These are phyloP conservation scores for Solanum okadae DNA, from an alignment of 257 asterid species.

Conservation along the genomic window DNA sequence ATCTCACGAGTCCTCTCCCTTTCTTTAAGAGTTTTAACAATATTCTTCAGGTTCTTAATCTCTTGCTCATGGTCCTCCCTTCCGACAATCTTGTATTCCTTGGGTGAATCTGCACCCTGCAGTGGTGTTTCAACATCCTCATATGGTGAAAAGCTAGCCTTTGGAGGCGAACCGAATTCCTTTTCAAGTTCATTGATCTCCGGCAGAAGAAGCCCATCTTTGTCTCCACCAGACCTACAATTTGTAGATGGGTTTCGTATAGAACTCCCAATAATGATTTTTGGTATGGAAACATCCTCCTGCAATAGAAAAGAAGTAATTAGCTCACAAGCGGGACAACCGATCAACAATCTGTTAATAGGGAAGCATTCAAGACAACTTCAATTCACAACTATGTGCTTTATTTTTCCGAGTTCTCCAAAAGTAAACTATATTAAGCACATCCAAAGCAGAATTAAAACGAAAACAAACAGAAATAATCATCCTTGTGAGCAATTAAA, in stretches of 20 bases:
- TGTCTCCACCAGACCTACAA: neutral
- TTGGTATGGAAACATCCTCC: neutral
- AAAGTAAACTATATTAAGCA: neutral
- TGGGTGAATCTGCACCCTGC: constrained; percentile 1
- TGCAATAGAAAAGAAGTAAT: neutral
- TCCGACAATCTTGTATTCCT: constrained; percentile 8
- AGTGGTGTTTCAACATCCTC: constrained; percentile 7
- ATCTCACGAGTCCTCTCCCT: constrained; percentile 56
- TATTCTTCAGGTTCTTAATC: constrained; percentile 36
- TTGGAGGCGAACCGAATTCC: constrained; percentile 20
- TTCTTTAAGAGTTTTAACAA: constrained; percentile 53
- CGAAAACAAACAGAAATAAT: neutral
- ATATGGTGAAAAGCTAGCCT: neutral
- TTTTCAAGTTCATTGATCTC: constrained; percentile 41
- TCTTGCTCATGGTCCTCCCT: constrained; percentile 28
- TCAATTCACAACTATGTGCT: neutral
- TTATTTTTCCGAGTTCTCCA: neutral
- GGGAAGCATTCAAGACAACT: neutral
- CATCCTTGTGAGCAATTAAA: neutral
- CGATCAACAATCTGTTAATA: neutral
- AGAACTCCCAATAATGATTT: neutral
- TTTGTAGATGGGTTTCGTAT: neutral
- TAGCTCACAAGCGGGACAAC: neutral
- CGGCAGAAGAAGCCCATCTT: constrained; percentile 34
- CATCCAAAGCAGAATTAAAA: neutral